Evolutionary conservation across 306 rosid genomes (phyloP).

Genomic region (Carpinus fangiana): DNA sequence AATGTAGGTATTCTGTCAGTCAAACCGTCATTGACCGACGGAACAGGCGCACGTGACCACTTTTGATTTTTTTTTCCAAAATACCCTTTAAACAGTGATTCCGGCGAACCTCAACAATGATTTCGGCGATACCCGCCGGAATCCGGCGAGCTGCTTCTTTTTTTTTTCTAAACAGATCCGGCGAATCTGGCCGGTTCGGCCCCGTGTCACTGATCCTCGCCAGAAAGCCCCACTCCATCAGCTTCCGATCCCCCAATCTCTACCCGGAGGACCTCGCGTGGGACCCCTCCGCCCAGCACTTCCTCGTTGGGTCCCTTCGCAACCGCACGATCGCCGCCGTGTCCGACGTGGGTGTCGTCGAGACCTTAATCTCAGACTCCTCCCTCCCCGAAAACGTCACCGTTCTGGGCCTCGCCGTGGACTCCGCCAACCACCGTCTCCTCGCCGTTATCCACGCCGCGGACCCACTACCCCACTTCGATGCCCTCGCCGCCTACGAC

Average conservation of each 20-base stretch:
- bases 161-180: no score
- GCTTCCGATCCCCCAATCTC: slow-evolving; percentile 73
- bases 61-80: no score
- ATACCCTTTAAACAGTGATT: no score
- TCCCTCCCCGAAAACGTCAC: slow-evolving; percentile 68
- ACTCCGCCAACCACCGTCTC: slow-evolving; percentile 55
- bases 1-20: no score
- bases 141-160: no score
- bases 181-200: no score
- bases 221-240: slow-evolving; percentile 49
- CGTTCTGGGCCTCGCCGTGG: slow-evolving; percentile 64
- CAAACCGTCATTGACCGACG: no score
- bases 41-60: no score
- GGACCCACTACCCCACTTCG: slow-evolving; percentile 52
- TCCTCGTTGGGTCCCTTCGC: slow-evolving; percentile 58
- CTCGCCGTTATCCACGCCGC: slow-evolving; percentile 57
- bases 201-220: slow-evolving; percentile 35
- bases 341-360: slow-evolving; percentile 66
- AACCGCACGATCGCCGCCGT: slow-evolving; percentile 59
- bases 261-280: slow-evolving; percentile 70
- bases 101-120: no score
- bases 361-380: slow-evolving; percentile 63
- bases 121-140: no score
- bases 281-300: slow-evolving; percentile 70
- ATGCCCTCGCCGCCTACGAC: slow-evolving; percentile 87